Conservation (phyloP, 768 basidiomycete genomes). For the Panaeolus papilionaceus region DNA sequence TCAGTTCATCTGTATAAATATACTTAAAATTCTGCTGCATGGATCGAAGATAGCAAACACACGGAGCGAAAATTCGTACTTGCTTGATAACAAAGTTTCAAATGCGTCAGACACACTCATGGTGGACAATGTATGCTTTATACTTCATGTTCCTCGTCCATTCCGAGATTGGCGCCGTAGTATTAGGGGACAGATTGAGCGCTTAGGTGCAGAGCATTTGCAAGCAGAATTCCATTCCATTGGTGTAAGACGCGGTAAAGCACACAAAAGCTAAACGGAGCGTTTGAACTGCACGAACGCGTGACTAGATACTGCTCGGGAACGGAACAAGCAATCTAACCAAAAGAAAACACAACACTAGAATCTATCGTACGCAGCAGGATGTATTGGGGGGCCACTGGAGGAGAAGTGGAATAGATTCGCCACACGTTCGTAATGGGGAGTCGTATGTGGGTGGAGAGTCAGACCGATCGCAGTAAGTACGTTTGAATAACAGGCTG, state of each 20-base stretch:
- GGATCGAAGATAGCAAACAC: background rate
- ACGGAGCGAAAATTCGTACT: background rate
- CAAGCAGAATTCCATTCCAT: background rate
- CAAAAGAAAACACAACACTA: background rate
- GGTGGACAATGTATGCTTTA: background rate
- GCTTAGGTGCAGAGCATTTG: background rate
- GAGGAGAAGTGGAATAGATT: background rate
- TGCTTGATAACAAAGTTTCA: background rate
- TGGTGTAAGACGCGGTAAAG: background rate
- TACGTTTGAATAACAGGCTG: background rate
- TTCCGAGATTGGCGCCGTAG: background rate
- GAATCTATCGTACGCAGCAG: background rate
- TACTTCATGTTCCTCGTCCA: background rate
- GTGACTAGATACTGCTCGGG: slow-evolving; percentile 1
- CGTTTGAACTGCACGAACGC: background rate
- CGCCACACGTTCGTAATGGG: background rate
- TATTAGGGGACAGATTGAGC: background rate
- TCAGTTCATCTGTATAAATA: background rate
- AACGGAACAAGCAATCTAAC: background rate
- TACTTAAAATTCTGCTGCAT: background rate
- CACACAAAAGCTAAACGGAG: background rate
- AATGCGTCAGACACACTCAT: background rate
- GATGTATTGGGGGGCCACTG: background rate
- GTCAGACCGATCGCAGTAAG: slow-evolving; percentile 4
- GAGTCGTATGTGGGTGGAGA: background rate